Percentiles rank a stretch among this genome's conserved stretches.
phyloP scores from a whole-genome alignment of 768 basidiomycete genomes.

The Pleurotus pulmonarius region DNA sequence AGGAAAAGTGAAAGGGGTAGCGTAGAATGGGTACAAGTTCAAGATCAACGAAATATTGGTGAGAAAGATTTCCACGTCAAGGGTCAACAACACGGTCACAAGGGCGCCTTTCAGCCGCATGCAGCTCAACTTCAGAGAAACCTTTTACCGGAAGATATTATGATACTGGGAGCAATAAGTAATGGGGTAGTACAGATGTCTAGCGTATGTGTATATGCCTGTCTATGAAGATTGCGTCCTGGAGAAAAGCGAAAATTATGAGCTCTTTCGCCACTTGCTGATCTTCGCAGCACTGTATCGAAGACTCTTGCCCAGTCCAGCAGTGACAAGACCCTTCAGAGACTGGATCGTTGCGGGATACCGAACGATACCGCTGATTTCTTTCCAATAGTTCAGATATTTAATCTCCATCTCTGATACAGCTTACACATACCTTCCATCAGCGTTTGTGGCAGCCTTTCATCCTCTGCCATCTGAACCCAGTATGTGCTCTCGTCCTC shows the following conservation, averaged over 20 bases:
- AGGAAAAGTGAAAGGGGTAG: too few species aligned
- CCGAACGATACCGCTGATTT: slow-evolving; percentile 74
- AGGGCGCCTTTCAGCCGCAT: background rate
- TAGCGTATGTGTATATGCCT: background rate
- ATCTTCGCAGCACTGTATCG: slow-evolving; percentile 77
- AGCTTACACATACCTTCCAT: slow-evolving; percentile 43
- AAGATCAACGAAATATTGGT: slow-evolving; percentile 2
- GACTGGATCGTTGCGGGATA: slow-evolving; percentile 83
- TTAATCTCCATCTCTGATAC: background rate
- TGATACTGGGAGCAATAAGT: too few species aligned
- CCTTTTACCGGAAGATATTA: too few species aligned
- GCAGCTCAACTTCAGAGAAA: background rate
- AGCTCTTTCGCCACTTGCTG: slow-evolving; percentile 74
- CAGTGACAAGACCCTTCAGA: slow-evolving; percentile 81
- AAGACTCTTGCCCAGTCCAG: slow-evolving; percentile 75
- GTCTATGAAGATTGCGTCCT: background rate
- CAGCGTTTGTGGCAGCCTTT: slow-evolving; percentile 48
- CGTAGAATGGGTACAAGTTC: background rate
- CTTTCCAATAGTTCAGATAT: slow-evolving; percentile 30
- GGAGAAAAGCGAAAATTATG: slow-evolving; percentile 14
- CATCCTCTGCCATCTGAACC: slow-evolving; percentile 66
- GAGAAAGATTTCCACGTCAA: slow-evolving; percentile 7
- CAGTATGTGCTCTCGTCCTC: slow-evolving; percentile 74
- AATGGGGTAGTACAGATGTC: too few species aligned
- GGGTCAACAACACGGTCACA: slow-evolving; percentile 3